Conservation (phyloP, 2,329 filamentous ascomycete genomes). For the Nothophaeocryptopus gaeumannii region DNA sequence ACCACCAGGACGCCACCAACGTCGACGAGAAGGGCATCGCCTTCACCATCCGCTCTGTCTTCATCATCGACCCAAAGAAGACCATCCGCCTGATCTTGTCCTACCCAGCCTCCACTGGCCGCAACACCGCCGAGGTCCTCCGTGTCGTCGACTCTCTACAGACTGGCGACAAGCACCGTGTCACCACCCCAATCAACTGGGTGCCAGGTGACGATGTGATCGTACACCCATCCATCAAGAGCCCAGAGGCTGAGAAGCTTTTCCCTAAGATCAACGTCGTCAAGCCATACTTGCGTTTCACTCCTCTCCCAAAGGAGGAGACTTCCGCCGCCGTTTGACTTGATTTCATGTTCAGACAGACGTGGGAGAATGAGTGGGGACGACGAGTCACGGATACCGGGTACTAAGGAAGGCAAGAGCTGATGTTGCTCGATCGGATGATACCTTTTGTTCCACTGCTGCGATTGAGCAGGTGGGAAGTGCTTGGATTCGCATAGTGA, state of each 20-base stretch:
- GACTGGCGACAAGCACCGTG: conserved; percentile 58
- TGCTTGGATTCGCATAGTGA: too few relatives aligned
- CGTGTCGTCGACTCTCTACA: conserved; percentile 53
- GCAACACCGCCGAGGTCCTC: conserved; percentile 54
- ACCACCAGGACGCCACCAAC: conserved; percentile 57
- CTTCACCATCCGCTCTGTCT: conserved; percentile 64
- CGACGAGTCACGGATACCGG: conserved; percentile 15
- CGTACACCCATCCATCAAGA: conserved; percentile 58
- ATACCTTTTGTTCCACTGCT: too few relatives aligned
- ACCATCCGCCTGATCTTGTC: conserved; percentile 59
- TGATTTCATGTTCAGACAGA: conserved; percentile 22
- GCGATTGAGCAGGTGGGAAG: too few relatives aligned
- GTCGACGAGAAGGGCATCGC: conserved; percentile 56
- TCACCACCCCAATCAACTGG: conserved; percentile 64
- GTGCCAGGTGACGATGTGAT: conserved; percentile 59
- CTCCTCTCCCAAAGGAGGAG: conserved; percentile 58
- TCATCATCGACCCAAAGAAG: conserved; percentile 64
- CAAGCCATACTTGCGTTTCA: conserved; percentile 62
- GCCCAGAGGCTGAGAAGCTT: conserved; percentile 56
- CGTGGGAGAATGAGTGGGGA: conserved; percentile 26
- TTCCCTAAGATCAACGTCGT: conserved; percentile 61
- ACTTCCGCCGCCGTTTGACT: conserved; percentile 47
- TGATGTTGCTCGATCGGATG: too few relatives aligned
- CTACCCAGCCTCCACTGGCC: conserved; percentile 61
- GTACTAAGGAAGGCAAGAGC: conserved; percentile 1